phyloP scores from a whole-genome alignment of 352 stramenopile genomes.

The Elongisporangium anandrum region DNA sequence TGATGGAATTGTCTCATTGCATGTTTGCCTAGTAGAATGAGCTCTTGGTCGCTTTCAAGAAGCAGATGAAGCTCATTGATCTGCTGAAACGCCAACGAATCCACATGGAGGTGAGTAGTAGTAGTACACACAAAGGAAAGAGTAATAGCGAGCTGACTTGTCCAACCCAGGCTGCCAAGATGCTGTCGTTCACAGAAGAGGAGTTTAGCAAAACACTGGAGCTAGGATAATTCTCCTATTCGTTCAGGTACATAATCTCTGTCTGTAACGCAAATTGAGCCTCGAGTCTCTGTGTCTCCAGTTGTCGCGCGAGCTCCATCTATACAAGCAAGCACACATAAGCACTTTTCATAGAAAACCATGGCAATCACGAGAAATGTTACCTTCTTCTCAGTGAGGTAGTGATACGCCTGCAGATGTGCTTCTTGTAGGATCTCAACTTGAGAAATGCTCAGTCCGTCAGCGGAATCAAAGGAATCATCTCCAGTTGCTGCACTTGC shows the following conservation, averaged over 20 bases:
- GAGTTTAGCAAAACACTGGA: slow-evolving; percentile 80
- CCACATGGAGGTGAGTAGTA: slow-evolving; percentile 64
- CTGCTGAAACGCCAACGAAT: slow-evolving; percentile 83
- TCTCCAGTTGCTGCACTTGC: not conserved
- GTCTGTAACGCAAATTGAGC: slow-evolving; percentile 62
- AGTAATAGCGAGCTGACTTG: not conserved
- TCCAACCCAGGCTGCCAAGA: slow-evolving; percentile 62
- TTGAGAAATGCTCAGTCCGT: slow-evolving; percentile 76
- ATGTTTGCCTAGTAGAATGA: slow-evolving; percentile 39
- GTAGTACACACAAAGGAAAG: not conserved
- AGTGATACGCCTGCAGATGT: slow-evolving; percentile 79
- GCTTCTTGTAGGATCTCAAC: slow-evolving; percentile 77
- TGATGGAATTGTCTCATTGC: not conserved
- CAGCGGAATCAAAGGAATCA: slow-evolving; percentile 25
- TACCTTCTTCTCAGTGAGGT: slow-evolving; percentile 83
- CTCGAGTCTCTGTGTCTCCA: slow-evolving; percentile 72
- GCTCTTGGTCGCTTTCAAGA: slow-evolving; percentile 73
- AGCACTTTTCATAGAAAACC: too few species aligned
- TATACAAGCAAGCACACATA: slow-evolving; percentile 15
- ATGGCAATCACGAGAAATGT: slow-evolving; percentile 1
- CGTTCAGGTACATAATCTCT: slow-evolving; percentile 54
- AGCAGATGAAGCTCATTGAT: slow-evolving; percentile 86
- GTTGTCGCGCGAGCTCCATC: slow-evolving; percentile 68
- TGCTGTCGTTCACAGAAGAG: slow-evolving; percentile 83
- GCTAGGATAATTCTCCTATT: slow-evolving; percentile 23